A percentile compares a stretch with the other conserved stretches of the same genome.
Evolutionary conservation across 495 filamentous ascomycete genomes (phyloP).

Genomic region (Penicillium lagena): DNA sequence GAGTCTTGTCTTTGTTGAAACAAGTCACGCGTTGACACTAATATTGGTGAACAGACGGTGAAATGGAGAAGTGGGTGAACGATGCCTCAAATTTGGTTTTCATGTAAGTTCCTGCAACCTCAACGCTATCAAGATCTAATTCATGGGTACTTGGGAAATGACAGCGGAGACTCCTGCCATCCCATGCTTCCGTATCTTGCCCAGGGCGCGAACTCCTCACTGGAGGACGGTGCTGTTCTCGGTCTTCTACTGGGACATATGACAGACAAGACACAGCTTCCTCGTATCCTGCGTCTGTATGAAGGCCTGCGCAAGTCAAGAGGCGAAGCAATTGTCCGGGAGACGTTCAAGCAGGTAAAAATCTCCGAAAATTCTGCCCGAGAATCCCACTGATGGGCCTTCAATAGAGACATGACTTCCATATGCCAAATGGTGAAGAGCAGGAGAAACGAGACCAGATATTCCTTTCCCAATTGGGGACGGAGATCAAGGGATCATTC

Average conservation of each 20-base stretch:
- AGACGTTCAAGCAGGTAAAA: slow-evolving; percentile 37
- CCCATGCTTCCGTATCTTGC: slow-evolving; percentile 65
- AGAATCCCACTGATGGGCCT: background rate
- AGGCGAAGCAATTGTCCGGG: slow-evolving; percentile 49
- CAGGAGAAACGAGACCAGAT: slow-evolving; percentile 45
- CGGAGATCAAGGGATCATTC: slow-evolving; percentile 41
- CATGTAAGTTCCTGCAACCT: slow-evolving; percentile 13
- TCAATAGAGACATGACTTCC: slow-evolving; percentile 52
- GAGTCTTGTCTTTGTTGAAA: slow-evolving; percentile 4
- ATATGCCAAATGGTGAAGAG: slow-evolving; percentile 49
- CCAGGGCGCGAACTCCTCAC: slow-evolving; percentile 46
- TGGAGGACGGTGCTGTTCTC: slow-evolving; percentile 47
- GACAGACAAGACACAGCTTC: slow-evolving; percentile 33
- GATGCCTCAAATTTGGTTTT: slow-evolving; percentile 30
- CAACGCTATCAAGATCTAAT: too few species aligned
- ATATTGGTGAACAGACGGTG: slow-evolving; percentile 15
- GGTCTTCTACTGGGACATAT: slow-evolving; percentile 37
- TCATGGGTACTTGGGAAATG: background rate
- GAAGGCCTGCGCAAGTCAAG: slow-evolving; percentile 55
- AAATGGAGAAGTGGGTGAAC: slow-evolving; percentile 34
- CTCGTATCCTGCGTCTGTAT: slow-evolving; percentile 46
- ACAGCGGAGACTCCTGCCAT: slow-evolving; percentile 57
- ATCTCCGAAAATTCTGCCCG: background rate
- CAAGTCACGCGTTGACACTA: background rate
- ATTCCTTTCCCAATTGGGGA: slow-evolving; percentile 37